Percentiles rank a stretch among this genome's conserved stretches.
Evolutionary conservation across 257 asterid genomes (phyloP).

Genomic region (Forsythia suspensa): DNA sequence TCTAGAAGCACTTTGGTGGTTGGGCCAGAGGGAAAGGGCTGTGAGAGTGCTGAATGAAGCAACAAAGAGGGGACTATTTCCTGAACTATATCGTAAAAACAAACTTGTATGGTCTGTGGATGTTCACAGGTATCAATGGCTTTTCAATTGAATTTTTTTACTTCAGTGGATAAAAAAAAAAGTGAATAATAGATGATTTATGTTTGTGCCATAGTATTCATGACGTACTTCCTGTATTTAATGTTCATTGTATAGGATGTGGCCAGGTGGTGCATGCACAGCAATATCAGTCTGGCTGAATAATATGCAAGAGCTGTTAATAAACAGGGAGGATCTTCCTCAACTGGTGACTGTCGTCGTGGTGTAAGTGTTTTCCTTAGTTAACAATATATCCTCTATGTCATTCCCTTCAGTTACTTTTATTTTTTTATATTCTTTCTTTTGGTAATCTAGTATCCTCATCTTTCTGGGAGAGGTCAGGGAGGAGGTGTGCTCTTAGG

Average conservation of each 20-base stretch:
- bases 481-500: neutral
- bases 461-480: neutral
- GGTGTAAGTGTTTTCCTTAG: constrained; percentile 57
- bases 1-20: constrained; percentile 94
- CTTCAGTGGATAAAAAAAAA: neutral
- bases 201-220: constrained; percentile 1
- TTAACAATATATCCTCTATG: neutral
- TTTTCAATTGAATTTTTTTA: constrained; percentile 8
- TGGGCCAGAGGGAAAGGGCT: constrained; percentile 94
- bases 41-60: constrained; percentile 91
- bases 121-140: constrained; percentile 74
- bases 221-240: constrained; percentile 16
- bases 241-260: constrained; percentile 56
- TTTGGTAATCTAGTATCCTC: neutral
- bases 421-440: neutral
- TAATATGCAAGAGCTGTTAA: constrained; percentile 55
- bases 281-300: constrained; percentile 84
- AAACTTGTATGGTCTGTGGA: constrained; percentile 86
- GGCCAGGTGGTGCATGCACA: constrained; percentile 95
- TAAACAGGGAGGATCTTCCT: constrained; percentile 72
- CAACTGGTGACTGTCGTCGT: constrained; percentile 75
- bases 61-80: constrained; percentile 77
- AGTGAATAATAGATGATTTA: neutral
- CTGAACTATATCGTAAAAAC: constrained; percentile 76
- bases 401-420: neutral